Percentiles rank a stretch among this genome's conserved stretches.
These are phyloP conservation scores for Leccinum truebloodii DNA, from an alignment of 768 basidiomycete species.

Conservation along the genomic window DNA sequence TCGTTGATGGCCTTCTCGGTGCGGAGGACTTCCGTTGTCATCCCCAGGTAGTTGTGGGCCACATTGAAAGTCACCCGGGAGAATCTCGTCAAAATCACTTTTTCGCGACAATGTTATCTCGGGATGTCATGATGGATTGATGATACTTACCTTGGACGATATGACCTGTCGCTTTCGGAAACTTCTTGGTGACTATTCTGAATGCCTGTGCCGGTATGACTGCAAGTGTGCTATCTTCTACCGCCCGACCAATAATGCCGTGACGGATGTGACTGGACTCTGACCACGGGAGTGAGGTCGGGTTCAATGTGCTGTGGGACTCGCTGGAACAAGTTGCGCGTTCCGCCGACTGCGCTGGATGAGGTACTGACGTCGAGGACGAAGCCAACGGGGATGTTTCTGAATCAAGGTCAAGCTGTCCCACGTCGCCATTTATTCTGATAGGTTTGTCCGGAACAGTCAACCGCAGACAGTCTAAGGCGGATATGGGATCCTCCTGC, in stretches of 20 bases:
- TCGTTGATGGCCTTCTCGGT: slow-evolving; percentile 98
- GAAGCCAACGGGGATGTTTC: slow-evolving; percentile 42
- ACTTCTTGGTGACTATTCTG: slow-evolving; percentile 89
- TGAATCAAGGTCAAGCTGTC: slow-evolving; percentile 51
- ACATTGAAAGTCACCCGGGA: slow-evolving; percentile 97
- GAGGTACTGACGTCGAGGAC: slow-evolving; percentile 70
- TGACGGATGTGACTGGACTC: slow-evolving; percentile 47
- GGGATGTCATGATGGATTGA: slow-evolving; percentile 5
- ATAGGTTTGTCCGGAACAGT: slow-evolving; percentile 30
- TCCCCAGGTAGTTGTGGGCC: slow-evolving; percentile 92
- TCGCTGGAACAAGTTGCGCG: slow-evolving; percentile 2
- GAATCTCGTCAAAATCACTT: slow-evolving; percentile 93
- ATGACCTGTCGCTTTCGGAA: slow-evolving; percentile 95
- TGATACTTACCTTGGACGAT: slow-evolving; percentile 78
- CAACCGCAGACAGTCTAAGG: slow-evolving; percentile 26
- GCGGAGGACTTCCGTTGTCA: slow-evolving; percentile 92
- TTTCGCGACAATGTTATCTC: slow-evolving; percentile 8
- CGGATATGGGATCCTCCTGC: slow-evolving; percentile 58
- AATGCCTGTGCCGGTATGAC: slow-evolving; percentile 99
- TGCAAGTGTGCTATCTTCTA: slow-evolving; percentile 93
- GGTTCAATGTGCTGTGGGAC: slow-evolving; percentile 15
- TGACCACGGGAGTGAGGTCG: slow-evolving; percentile 26
- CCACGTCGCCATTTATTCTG: slow-evolving; percentile 62
- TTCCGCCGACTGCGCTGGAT: slow-evolving; percentile 41
- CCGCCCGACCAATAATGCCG: slow-evolving; percentile 88